Evolutionary conservation across 2,329 filamentous ascomycete species (phyloP).

Genomic region (Fusarium robinianum): DNA sequence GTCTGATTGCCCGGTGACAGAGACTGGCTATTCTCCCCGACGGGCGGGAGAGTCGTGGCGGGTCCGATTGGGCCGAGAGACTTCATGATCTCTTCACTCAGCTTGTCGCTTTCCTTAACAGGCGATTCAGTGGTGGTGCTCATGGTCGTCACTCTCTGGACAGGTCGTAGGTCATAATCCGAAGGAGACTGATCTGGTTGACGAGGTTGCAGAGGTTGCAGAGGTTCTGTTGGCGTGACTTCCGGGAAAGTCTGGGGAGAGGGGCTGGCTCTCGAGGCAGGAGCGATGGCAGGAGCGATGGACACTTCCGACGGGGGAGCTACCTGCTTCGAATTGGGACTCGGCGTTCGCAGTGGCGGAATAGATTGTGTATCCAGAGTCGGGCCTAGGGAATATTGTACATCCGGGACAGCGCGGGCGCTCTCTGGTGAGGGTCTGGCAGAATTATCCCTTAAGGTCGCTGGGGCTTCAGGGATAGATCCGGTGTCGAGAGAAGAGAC

Average conservation of each 20-base stretch:
- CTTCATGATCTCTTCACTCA: constrained; percentile 75
- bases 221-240: constrained; percentile 50
- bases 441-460: too few relatives aligned
- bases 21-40: constrained; percentile 20
- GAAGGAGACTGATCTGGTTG: constrained; percentile 42
- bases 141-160: constrained; percentile 50
- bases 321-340: constrained; percentile 31
- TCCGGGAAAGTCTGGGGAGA: constrained; percentile 24
- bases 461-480: too few relatives aligned
- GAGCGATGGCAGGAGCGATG: constrained; percentile 2
- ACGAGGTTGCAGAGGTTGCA: constrained; percentile 52
- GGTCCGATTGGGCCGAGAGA: constrained; percentile 60
- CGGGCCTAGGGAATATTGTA: constrained; percentile 4
- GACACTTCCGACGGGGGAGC: constrained; percentile 9
- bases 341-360: constrained; percentile 43
- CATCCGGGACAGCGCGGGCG: too few relatives aligned
- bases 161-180: constrained; percentile 42
- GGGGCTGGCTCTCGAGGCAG: too few relatives aligned
- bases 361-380: constrained; percentile 34
- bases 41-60: constrained; percentile 17
- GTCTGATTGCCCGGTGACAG: constrained; percentile 25
- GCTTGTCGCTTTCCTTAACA: constrained; percentile 70
- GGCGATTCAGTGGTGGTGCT: constrained; percentile 58
- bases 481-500: too few relatives aligned
- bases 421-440: too few relatives aligned